Base-by-base conservation (phyloP, 495 filamentous ascomycete species). In the Penicillium coffeae region DNA sequence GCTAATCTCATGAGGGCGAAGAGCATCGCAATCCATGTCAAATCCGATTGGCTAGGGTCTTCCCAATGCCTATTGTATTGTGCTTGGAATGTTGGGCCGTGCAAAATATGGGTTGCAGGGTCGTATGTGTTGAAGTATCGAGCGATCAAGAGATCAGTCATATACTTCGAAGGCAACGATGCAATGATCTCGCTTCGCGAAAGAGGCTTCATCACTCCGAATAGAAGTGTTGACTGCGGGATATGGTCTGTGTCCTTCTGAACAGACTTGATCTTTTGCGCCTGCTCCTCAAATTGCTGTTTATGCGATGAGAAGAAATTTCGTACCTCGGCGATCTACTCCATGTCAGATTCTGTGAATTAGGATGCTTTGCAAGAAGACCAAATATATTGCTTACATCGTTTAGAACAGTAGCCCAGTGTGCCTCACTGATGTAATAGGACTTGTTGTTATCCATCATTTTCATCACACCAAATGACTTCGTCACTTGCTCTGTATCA, bases 1-100 rank as follows among this genome's bases (percentile, higher is more conserved):
- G 94, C 88, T 19, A 97, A 70, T 58, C 87, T 86, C 74, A 96
- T 80, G 71, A 97, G 86, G 3, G 88, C 81, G 67, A 89, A 96
- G 8, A 93, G 75, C 60, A 96, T 74, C 6, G 87, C 92, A 52
- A 99, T 75, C 94, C 93, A 97, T 48, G 91, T 86, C 21, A 90
- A 78, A 30, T 83, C 81, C 2, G 88, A 87, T 56, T 88, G 83
- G 9, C 78, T 75, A 8, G 92, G 90, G 62, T 90, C 83, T 60
- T 85, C 78, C 91, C 91, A 96, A 61, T 96, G 88, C 55, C 80
- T 77, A 45, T 95, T 88, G 46, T 96, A 88, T 69, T 75, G 80
- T 51, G 85, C 79, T 57, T 91, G 86, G 55, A 96, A 96, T 0
- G 87, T 87, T 19, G 90, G 90, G 1, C 80, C 83, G 59, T 96